Evolutionary conservation across 2,329 filamentous ascomycete species (phyloP).

Genomic region (Verticillium isaacii): DNA sequence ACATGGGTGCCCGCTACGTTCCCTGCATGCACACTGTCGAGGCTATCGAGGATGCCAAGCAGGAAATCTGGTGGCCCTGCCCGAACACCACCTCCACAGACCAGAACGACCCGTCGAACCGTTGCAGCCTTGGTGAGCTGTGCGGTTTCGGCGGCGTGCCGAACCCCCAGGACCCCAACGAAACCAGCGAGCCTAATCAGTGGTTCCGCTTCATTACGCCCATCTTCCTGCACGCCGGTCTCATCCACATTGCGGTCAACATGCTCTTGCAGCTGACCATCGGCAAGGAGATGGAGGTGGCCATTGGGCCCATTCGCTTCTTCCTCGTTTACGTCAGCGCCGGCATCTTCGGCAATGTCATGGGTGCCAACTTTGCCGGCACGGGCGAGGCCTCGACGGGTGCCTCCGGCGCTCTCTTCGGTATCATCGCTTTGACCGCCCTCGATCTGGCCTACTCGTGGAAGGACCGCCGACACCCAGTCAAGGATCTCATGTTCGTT

Average conservation of each 20-base stretch:
- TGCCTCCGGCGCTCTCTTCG: constrained; percentile 86
- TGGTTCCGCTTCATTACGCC: constrained; percentile 96
- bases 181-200: constrained; percentile 70
- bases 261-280: constrained; percentile 86
- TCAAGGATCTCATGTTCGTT: constrained; percentile 84
- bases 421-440: constrained; percentile 81
- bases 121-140: constrained; percentile 73
- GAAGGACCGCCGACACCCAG: constrained; percentile 70
- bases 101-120: constrained; percentile 36
- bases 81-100: constrained; percentile 68
- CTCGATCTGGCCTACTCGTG: constrained; percentile 93
- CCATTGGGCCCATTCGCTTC: constrained; percentile 85
- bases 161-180: constrained; percentile 50
- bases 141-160: constrained; percentile 80
- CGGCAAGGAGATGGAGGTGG: constrained; percentile 85
- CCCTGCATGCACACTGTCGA: constrained; percentile 90
- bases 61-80: constrained; percentile 64
- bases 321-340: constrained; percentile 83
- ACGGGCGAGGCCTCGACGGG: constrained; percentile 79
- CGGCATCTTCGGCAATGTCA: constrained; percentile 92
- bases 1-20: constrained; percentile 90
- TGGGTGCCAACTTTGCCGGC: constrained; percentile 90
- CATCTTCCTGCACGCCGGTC: constrained; percentile 90
- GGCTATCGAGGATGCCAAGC: constrained; percentile 51
- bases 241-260: constrained; percentile 96